phyloP scores from a whole-genome alignment of 2,329 filamentous ascomycete species.

The Diaporthe ilicicola region DNA sequence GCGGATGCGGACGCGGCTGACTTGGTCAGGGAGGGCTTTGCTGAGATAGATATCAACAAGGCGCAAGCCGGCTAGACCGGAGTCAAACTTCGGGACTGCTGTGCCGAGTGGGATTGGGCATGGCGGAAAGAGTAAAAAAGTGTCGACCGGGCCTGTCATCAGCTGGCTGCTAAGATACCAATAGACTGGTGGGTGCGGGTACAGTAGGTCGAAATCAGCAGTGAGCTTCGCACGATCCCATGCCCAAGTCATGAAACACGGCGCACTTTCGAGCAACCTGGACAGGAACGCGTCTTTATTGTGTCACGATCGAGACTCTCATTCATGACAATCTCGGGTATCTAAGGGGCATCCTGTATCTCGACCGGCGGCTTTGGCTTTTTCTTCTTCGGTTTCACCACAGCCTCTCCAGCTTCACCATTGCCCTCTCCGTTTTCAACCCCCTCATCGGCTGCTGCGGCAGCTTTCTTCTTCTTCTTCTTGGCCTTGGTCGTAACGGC shows the following conservation, averaged over 20 bases:
- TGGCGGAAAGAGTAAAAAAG: not conserved
- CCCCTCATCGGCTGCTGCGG: constrained; percentile 17
- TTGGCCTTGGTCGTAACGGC: constrained; percentile 55
- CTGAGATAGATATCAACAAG: constrained; percentile 48
- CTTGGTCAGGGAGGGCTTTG: constrained; percentile 65
- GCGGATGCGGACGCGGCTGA: constrained; percentile 54
- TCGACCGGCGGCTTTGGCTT: constrained; percentile 36
- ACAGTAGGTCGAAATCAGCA: too few species aligned
- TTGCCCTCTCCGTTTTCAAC: constrained; percentile 27
- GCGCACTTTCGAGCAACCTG: not conserved
- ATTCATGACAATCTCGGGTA: constrained; percentile 13
- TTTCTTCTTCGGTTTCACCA: constrained; percentile 42
- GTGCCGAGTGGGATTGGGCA: not conserved
- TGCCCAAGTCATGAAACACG: not conserved
- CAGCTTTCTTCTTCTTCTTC: constrained; percentile 55
- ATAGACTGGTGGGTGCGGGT: not conserved
- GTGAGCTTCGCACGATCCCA: too few species aligned
- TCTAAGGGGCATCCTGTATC: constrained; percentile 32
- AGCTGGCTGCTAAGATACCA: not conserved
- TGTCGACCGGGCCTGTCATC: too few species aligned
- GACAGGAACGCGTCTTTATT: not conserved
- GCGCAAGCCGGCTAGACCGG: not conserved
- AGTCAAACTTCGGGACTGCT: not conserved
- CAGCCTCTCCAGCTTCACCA: constrained; percentile 27
- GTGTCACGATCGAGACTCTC: not conserved